phyloP scores from a whole-genome alignment of 139 green algal genomes.

The Chlorella sp. region DNA sequence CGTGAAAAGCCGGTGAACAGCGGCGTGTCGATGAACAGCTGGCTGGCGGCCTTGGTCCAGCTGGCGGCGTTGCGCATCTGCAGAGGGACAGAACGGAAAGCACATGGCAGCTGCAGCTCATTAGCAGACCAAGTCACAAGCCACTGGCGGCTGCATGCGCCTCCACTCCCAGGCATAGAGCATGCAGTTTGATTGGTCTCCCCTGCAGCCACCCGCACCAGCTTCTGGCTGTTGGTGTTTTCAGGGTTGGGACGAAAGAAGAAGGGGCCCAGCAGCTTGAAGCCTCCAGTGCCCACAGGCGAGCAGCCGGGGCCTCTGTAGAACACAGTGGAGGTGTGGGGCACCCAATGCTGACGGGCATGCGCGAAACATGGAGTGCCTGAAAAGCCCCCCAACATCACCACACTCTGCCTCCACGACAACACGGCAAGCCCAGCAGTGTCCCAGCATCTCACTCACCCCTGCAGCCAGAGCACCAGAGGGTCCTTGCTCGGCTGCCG shows the following conservation, averaged over 20 bases:
- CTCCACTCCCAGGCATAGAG: not conserved
- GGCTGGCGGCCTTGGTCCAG: not conserved
- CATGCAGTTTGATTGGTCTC: not conserved
- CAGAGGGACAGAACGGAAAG: too few relatives aligned
- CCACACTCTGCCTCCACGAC: too few relatives aligned
- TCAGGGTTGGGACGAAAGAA: not conserved
- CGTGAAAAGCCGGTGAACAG: conserved; percentile 19
- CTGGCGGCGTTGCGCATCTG: not conserved
- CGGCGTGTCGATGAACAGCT: conserved; percentile 7
- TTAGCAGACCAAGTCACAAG: not conserved
- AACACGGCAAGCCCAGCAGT: too few relatives aligned
- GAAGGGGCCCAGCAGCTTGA: not conserved
- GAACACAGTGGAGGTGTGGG: not conserved
- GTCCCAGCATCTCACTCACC: not conserved
- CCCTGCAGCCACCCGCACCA: not conserved
- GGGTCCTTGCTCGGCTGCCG: not conserved
- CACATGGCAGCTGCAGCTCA: too few relatives aligned
- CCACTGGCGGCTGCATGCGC: not conserved
- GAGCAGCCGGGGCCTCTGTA: conserved; percentile 8
- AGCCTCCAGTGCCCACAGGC: not conserved
- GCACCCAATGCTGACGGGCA: not conserved
- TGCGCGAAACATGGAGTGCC: too few relatives aligned
- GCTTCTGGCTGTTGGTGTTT: not conserved
- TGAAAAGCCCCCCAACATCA: too few relatives aligned
- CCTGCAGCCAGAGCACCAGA: conserved; percentile 13